Conservation (phyloP, 108 stramenopile genomes). For the Nannochloropsis oceanica region DNA sequence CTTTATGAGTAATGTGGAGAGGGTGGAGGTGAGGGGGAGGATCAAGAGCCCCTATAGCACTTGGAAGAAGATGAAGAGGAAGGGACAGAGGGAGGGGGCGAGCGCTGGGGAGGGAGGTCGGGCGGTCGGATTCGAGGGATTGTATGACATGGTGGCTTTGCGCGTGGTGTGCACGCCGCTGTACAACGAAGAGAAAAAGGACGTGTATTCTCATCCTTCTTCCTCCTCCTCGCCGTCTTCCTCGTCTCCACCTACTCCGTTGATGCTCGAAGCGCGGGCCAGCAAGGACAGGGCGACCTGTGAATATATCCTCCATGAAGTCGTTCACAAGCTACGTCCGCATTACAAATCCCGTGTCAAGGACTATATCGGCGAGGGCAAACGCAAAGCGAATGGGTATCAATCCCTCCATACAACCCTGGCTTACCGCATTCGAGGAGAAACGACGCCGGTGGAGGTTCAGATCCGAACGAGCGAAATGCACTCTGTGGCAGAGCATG, state of each 20-base stretch:
- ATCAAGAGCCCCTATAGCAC: constrained; percentile 59
- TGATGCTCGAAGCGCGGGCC: not conserved
- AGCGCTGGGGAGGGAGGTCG: not conserved
- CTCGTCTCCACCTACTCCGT: not conserved
- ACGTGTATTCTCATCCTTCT: not conserved
- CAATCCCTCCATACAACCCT: constrained; percentile 61
- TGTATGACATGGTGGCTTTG: not conserved
- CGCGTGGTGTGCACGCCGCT: not conserved
- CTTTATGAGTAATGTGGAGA: constrained; percentile 42
- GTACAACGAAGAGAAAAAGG: not conserved
- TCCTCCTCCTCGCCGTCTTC: not conserved
- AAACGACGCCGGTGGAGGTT: constrained; percentile 51
- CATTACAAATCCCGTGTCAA: constrained; percentile 42
- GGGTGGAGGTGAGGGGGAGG: constrained; percentile 51
- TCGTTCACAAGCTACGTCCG: not conserved
- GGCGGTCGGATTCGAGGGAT: not conserved
- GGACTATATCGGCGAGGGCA: constrained; percentile 52
- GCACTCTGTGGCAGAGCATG: constrained; percentile 69
- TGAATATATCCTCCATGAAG: not conserved
- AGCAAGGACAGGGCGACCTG: not conserved
- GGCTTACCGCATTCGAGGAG: constrained; percentile 25
- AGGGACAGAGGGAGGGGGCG: not conserved
- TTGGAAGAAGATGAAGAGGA: constrained; percentile 61
- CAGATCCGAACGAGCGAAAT: constrained; percentile 64
- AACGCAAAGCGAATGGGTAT: constrained; percentile 67